Evolutionary conservation across 306 rosid genomes (phyloP).

Genomic region (Pyrus betulifolia): DNA sequence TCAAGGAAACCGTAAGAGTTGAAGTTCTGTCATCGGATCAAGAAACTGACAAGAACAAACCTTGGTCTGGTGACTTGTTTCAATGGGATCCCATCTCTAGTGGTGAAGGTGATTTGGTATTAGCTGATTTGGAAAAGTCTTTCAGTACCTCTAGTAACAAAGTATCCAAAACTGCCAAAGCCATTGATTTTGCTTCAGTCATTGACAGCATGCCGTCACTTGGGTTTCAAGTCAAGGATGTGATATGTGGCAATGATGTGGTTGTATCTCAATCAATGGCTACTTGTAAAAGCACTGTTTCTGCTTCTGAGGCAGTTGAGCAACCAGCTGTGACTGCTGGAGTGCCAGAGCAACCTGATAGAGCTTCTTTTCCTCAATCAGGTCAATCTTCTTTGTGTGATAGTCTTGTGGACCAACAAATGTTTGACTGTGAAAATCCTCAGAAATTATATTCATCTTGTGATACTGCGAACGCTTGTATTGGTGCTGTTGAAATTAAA

Average conservation of each 20-base stretch:
- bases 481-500: conserved; percentile 15
- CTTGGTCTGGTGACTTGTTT: conserved; percentile 38
- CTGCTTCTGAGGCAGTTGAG: conserved; percentile 19
- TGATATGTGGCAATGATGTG: conserved; percentile 29
- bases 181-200: conserved; percentile 56
- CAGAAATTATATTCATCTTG: conserved; percentile 4
- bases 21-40: conserved; percentile 47
- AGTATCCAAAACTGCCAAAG: conserved; percentile 44
- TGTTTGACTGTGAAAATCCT: conserved; percentile 8
- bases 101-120: conserved; percentile 73
- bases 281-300: conserved; percentile 5
- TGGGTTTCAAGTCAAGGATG: conserved; percentile 59
- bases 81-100: conserved; percentile 82
- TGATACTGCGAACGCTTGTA: conserved; percentile 13
- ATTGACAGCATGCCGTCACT: conserved; percentile 46
- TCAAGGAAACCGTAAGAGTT: conserved; percentile 66
- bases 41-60: conserved; percentile 36
- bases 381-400: conserved; percentile 21
- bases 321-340: conserved; percentile 10
- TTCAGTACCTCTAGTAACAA: conserved; percentile 34
- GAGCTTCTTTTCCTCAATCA: conserved; percentile 19
- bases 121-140: conserved; percentile 61
- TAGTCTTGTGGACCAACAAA: conserved; percentile 6
- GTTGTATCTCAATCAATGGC: conserved; percentile 16
- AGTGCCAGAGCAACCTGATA: conserved; percentile 14